Base-by-base conservation (phyloP, 169 alveolate species). In the Ichthyophthirius multifiliis region DNA sequence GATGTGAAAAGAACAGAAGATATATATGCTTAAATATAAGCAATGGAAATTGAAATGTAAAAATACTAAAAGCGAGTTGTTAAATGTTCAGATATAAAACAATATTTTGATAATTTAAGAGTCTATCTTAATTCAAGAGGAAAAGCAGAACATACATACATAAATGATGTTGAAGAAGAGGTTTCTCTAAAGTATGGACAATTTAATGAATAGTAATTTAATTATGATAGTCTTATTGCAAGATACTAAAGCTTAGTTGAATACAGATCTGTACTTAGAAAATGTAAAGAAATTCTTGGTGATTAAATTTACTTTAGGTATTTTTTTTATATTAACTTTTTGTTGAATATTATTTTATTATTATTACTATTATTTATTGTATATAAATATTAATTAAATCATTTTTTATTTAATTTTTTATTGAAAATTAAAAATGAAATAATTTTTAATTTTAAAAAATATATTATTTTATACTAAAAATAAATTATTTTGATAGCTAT, bases 1-100 rank as follows among this genome's bases (percentile, higher is more conserved):
- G 34, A 75, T 20, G 84, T 91, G 20, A 83, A 81, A 39, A 81
- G 94, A 37, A 76, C 91, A 20, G 96, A 91, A 44, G 94, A 89
- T 48, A 76, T 89, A 13, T 79, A 80, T 37, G 62, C 83, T 27
- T 77, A 81, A 63, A 34, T 91, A 12, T 64, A 71, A 20, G 55
- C 75, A 39, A 44, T 91, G 18, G 85, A 79, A 44, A 20, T 30
- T 5, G 92, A 86, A 62, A 87, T 86, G 79, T 55, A 80, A 18
- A 86, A 83, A 43, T 82, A 78, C 41, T 67, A 67, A 34, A 37
- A 37, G 10, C 64, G 15, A 18, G 34, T 34, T 4, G 45, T 20
- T 32, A 67, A 67, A 32, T 37, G 43, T 67, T 41, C 35, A 41
- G 30, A 67, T 39, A 18, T 67, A 6, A 13, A 34, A 34, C 41